These are phyloP conservation scores for Trametes maxima DNA, from an alignment of 768 basidiomycete species.

Conservation along the genomic window DNA sequence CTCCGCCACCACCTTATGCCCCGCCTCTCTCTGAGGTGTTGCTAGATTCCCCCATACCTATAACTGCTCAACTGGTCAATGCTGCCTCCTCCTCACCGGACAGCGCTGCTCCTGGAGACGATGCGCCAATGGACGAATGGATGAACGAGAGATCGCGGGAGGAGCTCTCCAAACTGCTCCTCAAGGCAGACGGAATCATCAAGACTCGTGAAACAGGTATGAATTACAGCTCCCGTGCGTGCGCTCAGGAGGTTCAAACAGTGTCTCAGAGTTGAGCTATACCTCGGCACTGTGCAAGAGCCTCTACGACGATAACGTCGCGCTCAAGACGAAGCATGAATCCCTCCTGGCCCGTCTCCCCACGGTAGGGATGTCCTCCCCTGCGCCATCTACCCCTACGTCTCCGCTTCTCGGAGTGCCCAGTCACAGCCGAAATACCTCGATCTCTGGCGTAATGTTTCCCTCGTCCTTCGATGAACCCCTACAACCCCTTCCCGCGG, in stretches of 20 bases:
- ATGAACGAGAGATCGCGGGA: conserved; percentile 68
- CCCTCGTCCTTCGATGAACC: conserved; percentile 11
- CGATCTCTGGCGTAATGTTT: conserved; percentile 10
- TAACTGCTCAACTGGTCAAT: conserved; percentile 38
- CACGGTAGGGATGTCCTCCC: conserved; percentile 25
- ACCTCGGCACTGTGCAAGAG: conserved; percentile 71
- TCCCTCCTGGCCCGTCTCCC: conserved; percentile 66
- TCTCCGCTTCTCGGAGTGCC: conserved; percentile 21
- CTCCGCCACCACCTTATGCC: conserved; percentile 62
- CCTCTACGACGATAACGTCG: conserved; percentile 67
- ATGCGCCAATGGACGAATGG: conserved; percentile 46
- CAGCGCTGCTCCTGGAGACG: conserved; percentile 23
- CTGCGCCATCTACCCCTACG: conserved; percentile 28
- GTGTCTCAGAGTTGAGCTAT: conserved; percentile 57
- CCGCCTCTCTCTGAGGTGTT: conserved; percentile 39
- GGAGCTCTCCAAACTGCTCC: conserved; percentile 68
- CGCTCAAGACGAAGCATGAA: conserved; percentile 72
- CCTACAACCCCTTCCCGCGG: conserved; percentile 5
- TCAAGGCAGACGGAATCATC: conserved; percentile 75
- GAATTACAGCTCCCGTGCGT: conserved; percentile 29
- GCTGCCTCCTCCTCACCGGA: conserved; percentile 26
- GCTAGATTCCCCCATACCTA: conserved; percentile 41
- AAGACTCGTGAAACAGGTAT: conserved; percentile 75
- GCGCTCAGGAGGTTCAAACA: background rate
- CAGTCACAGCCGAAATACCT: conserved; percentile 3